A percentile compares a stretch with the other conserved stretches of the same genome.
phyloP scores from a whole-genome alignment of 441 rosid species.

The Bruguiera hainesii region DNA sequence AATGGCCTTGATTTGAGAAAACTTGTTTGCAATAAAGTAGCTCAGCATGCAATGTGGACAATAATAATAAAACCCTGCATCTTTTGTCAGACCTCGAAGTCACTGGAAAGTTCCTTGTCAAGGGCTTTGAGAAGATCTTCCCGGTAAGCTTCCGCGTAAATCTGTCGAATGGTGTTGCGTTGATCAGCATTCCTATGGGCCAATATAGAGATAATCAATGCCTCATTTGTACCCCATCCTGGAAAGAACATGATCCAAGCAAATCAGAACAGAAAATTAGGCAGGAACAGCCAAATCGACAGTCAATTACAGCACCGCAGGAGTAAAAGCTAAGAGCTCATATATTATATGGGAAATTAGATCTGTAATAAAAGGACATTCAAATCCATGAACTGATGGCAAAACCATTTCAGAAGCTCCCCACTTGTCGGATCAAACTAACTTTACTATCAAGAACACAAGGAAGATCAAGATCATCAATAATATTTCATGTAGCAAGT shows the following conservation, averaged over 20 bases:
- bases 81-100: conserved; percentile 58
- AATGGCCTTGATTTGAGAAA: neutral
- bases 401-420: too few species aligned
- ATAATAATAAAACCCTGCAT: neutral
- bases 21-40: neutral
- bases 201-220: conserved; percentile 64
- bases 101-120: conserved; percentile 77
- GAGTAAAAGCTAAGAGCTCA: neutral
- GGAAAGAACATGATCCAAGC: conserved; percentile 23
- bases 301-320: neutral
- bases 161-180: conserved; percentile 55
- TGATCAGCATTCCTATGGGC: conserved; percentile 74
- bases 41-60: neutral
- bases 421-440: too few species aligned
- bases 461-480: too few species aligned
- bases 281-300: neutral
- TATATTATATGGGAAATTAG: neutral
- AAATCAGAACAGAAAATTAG: neutral
- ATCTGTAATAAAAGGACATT: neutral
- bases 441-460: too few species aligned
- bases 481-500: too few species aligned
- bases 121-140: conserved; percentile 73
- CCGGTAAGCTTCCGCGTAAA: conserved; percentile 58
- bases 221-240: conserved; percentile 97
- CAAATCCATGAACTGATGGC: neutral